These are phyloP conservation scores for Blastobotrys illinoisensis DNA, from an alignment of 1,139 yeast species.

Conservation along the genomic window DNA sequence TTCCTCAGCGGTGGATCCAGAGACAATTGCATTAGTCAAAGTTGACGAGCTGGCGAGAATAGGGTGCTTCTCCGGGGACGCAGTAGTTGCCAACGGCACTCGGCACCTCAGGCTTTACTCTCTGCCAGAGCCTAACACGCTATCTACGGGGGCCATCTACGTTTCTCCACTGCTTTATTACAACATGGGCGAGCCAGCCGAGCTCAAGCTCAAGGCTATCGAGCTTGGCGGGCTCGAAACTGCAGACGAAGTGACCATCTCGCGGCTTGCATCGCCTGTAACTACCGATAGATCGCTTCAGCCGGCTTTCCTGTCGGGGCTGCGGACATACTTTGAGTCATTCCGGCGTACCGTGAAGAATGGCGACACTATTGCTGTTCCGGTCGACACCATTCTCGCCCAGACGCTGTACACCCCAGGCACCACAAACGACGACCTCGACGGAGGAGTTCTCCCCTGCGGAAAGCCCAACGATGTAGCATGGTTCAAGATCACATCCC, in stretches of 20 bases:
- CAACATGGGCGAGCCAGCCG: constrained; percentile 38
- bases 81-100: constrained; percentile 33
- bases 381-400: constrained; percentile 68
- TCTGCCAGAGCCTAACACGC: constrained; percentile 58
- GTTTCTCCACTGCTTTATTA: constrained; percentile 61
- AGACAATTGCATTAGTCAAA: constrained; percentile 48
- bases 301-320: constrained; percentile 55
- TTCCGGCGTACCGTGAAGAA: constrained; percentile 51
- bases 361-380: constrained; percentile 70
- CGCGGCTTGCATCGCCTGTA: constrained; percentile 66
- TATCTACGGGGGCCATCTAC: constrained; percentile 40
- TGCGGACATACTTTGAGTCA: constrained; percentile 57
- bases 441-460: constrained; percentile 36
- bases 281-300: constrained; percentile 66
- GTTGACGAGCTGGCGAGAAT: constrained; percentile 49
- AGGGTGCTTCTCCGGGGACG: constrained; percentile 68
- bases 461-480: constrained; percentile 73
- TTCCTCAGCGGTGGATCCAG: constrained; percentile 35
- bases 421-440: constrained; percentile 22
- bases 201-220: constrained; percentile 4
- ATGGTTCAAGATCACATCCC: constrained; percentile 64
- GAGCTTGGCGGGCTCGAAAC: constrained; percentile 27
- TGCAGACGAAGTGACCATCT: constrained; percentile 50
- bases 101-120: constrained; percentile 50
- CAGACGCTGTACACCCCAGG: constrained; percentile 47